Conservation (phyloP, 2,329 filamentous ascomycete genomes). For the Colletotrichum coccodes region DNA sequence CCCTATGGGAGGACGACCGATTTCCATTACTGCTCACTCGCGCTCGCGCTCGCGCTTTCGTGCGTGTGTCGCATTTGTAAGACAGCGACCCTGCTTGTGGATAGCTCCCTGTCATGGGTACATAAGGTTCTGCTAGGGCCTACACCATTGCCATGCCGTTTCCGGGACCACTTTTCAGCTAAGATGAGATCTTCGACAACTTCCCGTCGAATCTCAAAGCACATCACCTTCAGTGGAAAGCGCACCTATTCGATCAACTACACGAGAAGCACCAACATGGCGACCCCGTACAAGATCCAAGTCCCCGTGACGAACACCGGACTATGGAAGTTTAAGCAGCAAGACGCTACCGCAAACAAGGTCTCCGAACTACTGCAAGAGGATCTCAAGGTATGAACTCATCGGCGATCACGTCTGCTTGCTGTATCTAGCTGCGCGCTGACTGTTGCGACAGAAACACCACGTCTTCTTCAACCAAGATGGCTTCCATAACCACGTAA, state of each 20-base stretch:
- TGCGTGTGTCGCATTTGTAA: constrained; percentile 17
- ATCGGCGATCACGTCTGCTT: neutral
- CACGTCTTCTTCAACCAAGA: constrained; percentile 83
- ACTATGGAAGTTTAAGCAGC: constrained; percentile 57
- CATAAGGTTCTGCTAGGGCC: neutral
- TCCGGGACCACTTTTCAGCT: neutral
- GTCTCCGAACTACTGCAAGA: constrained; percentile 77
- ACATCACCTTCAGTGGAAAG: neutral
- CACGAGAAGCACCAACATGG: constrained; percentile 46
- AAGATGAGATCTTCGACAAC: constrained; percentile 12
- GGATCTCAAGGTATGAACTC: constrained; percentile 69
- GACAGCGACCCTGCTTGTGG: neutral
- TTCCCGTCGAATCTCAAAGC: neutral
- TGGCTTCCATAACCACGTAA: constrained; percentile 85
- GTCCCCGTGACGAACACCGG: constrained; percentile 61
- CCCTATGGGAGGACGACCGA: constrained; percentile 8
- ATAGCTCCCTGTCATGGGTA: neutral
- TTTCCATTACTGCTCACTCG: constrained; percentile 1
- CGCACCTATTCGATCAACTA: neutral
- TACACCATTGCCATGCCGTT: neutral
- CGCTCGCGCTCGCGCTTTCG: constrained; percentile 3
- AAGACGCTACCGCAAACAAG: constrained; percentile 68
- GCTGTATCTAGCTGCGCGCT: neutral
- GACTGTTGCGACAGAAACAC: constrained; percentile 54
- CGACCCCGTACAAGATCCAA: constrained; percentile 58